Conservation (phyloP, 2,329 filamentous ascomycete genomes). For the Helotiales sp. region DNA sequence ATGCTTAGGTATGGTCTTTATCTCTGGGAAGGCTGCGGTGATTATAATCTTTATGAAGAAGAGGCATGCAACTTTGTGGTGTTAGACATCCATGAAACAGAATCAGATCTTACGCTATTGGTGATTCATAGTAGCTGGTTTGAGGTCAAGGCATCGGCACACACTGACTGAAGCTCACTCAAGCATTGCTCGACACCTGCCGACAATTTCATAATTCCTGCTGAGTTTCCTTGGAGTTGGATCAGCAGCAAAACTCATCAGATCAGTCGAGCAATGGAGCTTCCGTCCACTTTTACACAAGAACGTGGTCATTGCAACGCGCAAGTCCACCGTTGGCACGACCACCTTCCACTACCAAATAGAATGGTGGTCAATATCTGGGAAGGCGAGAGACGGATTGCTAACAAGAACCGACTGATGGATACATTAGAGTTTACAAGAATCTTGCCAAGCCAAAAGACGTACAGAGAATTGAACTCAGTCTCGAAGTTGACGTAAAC, state of each 20-base stretch:
- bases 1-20: not conserved
- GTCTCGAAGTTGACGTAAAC: not conserved
- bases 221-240: not conserved
- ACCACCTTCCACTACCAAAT: not conserved
- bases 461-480: not conserved
- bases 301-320: not conserved
- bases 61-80: not conserved
- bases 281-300: not conserved
- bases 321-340: not conserved
- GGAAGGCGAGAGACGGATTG: not conserved
- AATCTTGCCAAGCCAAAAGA: not conserved
- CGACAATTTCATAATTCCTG: not conserved
- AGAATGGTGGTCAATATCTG: not conserved
- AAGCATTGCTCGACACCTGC: not conserved
- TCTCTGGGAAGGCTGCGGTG: not conserved
- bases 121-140: not conserved
- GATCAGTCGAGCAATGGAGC: not conserved
- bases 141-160: not conserved
- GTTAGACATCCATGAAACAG: constrained; percentile 1
- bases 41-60: not conserved
- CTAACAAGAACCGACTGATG: not conserved
- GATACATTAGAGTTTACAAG: not conserved
- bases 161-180: not conserved
- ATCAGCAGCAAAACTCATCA: not conserved
- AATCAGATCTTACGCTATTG: not conserved